phyloP scores from a whole-genome alignment of 2,329 filamentous ascomycete species.

The Alternaria triticina region DNA sequence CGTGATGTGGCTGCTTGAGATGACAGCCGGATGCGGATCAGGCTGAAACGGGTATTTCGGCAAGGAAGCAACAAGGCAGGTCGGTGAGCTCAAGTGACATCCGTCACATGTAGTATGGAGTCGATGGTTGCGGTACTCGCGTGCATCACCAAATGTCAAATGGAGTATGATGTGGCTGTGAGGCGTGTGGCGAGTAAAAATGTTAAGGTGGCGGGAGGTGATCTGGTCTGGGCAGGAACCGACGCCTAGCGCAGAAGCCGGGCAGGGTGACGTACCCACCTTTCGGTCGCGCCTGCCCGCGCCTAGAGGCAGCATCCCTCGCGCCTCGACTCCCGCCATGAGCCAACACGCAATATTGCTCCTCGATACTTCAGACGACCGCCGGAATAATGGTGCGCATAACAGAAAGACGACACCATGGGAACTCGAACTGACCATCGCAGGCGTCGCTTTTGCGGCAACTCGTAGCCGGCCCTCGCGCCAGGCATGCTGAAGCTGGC shows the following conservation, averaged over 20 bases:
- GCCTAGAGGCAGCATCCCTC: not conserved
- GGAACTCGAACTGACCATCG: not conserved
- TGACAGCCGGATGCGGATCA: not conserved
- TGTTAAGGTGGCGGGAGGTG: not conserved
- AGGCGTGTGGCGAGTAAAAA: not conserved
- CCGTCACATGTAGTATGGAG: not conserved
- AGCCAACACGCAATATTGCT: constrained; percentile 1
- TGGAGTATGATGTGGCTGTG: not conserved
- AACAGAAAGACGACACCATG: not conserved
- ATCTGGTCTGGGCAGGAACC: constrained; percentile 5
- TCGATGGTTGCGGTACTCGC: not conserved
- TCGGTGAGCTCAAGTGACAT: not conserved
- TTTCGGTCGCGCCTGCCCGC: constrained; percentile 9
- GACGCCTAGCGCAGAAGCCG: not conserved
- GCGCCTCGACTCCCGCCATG: constrained; percentile 5
- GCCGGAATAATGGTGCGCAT: constrained; percentile 9
- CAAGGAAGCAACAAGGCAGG: not conserved
- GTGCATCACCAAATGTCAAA: not conserved
- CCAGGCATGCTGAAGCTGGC: constrained; percentile 82
- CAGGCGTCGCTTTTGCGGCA: constrained; percentile 73
- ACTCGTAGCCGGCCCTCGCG: constrained; percentile 86
- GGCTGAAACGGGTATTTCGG: not conserved
- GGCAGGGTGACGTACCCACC: constrained; percentile 15
- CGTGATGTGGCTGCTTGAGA: not conserved
- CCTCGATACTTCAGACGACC: not conserved